phyloP scores from a whole-genome alignment of 1,139 yeast species.

The Debaryomycetaceae sp. region DNA sequence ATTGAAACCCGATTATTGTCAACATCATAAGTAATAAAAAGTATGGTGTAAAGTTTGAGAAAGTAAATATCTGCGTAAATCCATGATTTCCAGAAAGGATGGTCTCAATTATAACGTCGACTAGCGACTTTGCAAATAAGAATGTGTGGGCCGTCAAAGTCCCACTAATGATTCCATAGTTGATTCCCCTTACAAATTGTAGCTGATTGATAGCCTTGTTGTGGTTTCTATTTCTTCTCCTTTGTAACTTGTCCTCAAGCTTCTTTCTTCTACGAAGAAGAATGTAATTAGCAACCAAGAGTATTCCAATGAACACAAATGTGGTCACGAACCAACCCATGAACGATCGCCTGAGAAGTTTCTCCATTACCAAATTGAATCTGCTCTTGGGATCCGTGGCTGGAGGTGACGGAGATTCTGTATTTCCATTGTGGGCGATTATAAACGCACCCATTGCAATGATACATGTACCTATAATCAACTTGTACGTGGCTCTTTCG shows the following conservation, averaged over 20 bases:
- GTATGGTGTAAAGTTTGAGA: slow-evolving; percentile 34
- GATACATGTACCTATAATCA: slow-evolving; percentile 63
- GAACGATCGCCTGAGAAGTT: slow-evolving; percentile 25
- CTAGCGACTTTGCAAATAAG: slow-evolving; percentile 77
- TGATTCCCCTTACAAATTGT: slow-evolving; percentile 46
- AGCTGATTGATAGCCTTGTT: slow-evolving; percentile 14
- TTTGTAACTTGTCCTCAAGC: slow-evolving; percentile 10
- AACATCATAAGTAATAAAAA: slow-evolving; percentile 57
- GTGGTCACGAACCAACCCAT: slow-evolving; percentile 39
- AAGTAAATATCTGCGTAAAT: slow-evolving; percentile 16
- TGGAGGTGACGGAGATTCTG: slow-evolving; percentile 21
- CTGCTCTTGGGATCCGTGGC: slow-evolving; percentile 16
- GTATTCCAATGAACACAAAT: slow-evolving; percentile 23
- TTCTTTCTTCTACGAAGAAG: slow-evolving; percentile 10
- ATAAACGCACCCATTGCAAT: slow-evolving; percentile 73
- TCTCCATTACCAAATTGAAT: slow-evolving; percentile 23
- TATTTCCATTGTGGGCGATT: slow-evolving; percentile 70
- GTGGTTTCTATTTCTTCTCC: slow-evolving; percentile 8
- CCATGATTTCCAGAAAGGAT: slow-evolving; percentile 31
- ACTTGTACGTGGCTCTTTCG: slow-evolving; percentile 59
- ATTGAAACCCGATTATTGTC: slow-evolving; percentile 68
- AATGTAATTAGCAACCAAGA: slow-evolving; percentile 22
- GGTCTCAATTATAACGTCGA: slow-evolving; percentile 59
- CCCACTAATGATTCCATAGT: slow-evolving; percentile 72
- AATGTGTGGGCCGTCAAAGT: slow-evolving; percentile 82